These are phyloP conservation scores for Candida parachauliodes DNA, from an alignment of 805 yeast species.

Conservation along the genomic window DNA sequence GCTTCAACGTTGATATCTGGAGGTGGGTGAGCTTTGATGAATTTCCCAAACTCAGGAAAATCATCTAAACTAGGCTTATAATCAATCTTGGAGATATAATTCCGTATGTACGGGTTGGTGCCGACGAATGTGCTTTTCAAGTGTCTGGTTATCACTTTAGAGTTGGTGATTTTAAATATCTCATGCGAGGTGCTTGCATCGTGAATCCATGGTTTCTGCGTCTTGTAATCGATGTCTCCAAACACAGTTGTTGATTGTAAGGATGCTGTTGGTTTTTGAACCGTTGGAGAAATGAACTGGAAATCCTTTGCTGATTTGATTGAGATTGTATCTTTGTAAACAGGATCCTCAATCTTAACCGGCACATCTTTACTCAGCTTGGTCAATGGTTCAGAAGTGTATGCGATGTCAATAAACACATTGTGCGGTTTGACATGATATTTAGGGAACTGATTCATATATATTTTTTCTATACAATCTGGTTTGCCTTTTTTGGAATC, in stretches of 20 bases:
- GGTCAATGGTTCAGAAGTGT: constrained; percentile 31
- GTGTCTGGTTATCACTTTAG: constrained; percentile 29
- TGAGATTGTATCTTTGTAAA: constrained; percentile 9
- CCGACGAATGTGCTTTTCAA: constrained; percentile 65
- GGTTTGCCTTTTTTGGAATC: too few relatives aligned
- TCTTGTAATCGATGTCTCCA: constrained; percentile 37
- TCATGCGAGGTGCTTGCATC: constrained; percentile 28
- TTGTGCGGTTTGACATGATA: constrained; percentile 24
- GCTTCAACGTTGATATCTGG: constrained; percentile 19
- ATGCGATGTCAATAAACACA: constrained; percentile 35
- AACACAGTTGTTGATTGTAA: constrained; percentile 41
- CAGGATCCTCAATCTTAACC: constrained; percentile 18
- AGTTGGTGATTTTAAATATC: constrained; percentile 29
- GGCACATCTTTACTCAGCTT: constrained; percentile 5
- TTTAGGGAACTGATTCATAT: neutral
- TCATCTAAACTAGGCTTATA: constrained; percentile 57
- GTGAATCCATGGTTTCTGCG: neutral
- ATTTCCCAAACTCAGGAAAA: constrained; percentile 64
- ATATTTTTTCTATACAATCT: too few relatives aligned
- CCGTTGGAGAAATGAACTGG: constrained; percentile 25
- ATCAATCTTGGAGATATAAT: constrained; percentile 49
- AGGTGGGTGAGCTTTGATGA: constrained; percentile 8
- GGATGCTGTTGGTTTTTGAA: constrained; percentile 31
- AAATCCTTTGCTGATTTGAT: constrained; percentile 10
- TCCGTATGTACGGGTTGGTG: constrained; percentile 55